These are phyloP conservation scores for Pholiota microspora DNA, from an alignment of 768 basidiomycete species.

Conservation along the genomic window DNA sequence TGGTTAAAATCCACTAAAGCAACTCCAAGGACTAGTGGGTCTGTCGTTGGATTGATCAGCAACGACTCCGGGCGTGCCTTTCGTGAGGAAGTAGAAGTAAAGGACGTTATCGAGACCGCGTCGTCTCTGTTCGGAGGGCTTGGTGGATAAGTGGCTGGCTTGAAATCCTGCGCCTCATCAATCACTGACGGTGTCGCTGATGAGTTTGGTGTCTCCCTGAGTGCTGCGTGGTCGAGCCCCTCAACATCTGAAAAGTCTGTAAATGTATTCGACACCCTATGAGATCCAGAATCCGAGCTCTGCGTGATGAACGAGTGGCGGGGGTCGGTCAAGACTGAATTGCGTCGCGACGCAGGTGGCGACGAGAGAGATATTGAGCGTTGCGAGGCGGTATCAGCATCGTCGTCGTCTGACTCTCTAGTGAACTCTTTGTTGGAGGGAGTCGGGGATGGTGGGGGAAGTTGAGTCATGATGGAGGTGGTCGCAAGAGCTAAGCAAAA, in stretches of 20 bases:
- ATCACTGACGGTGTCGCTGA: conserved; percentile 46
- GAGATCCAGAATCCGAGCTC: conserved; percentile 24
- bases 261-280: conserved; percentile 14
- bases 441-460: conserved; percentile 32
- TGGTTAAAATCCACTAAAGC: conserved; percentile 97
- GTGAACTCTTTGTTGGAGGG: conserved; percentile 25
- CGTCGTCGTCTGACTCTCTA: conserved; percentile 42
- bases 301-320: conserved; percentile 27
- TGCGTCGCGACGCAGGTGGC: conserved; percentile 51
- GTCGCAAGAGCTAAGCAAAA: neutral
- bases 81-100: conserved; percentile 59
- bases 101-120: conserved; percentile 59
- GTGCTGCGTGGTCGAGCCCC: neutral
- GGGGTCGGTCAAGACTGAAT: conserved; percentile 27
- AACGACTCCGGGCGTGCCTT: conserved; percentile 82
- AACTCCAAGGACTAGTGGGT: conserved; percentile 76
- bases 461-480: conserved; percentile 13
- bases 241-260: conserved; percentile 12
- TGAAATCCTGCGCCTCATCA: conserved; percentile 27
- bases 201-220: conserved; percentile 45
- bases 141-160: conserved; percentile 60
- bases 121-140: conserved; percentile 41
- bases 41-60: conserved; percentile 56
- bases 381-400: conserved; percentile 78
- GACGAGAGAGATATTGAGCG: conserved; percentile 76